Evolutionary conservation across 2,329 filamentous ascomycete species (phyloP).

Genomic region (Hypoxylon sp.): DNA sequence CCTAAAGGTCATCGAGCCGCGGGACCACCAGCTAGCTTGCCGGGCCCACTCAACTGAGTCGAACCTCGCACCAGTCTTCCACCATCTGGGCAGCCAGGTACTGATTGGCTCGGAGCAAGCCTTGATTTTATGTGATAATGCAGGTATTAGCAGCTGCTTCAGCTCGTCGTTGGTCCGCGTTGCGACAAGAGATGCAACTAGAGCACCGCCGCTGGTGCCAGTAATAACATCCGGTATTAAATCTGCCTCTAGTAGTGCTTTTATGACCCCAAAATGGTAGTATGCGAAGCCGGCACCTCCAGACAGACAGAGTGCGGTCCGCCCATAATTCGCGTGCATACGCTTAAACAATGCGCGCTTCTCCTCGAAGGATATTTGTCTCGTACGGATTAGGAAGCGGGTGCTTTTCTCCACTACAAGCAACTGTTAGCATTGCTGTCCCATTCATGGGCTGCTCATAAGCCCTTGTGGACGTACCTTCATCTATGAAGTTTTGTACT

Average conservation of each 20-base stretch:
- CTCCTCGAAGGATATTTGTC: conserved; percentile 75
- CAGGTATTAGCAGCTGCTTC: conserved; percentile 85
- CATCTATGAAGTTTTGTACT: conserved; percentile 90
- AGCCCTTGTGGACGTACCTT: conserved; percentile 65
- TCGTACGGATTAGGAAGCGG: conserved; percentile 75
- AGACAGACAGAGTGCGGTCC: conserved; percentile 91
- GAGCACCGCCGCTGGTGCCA: conserved; percentile 92
- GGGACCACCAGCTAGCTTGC: conserved; percentile 88
- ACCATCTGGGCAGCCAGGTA: conserved; percentile 88
- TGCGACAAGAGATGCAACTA: conserved; percentile 87
- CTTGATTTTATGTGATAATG: conserved; percentile 85
- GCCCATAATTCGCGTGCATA: conserved; percentile 88
- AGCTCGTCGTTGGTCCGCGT: conserved; percentile 94
- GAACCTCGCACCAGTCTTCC: conserved; percentile 91
- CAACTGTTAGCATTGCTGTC: conserved; percentile 13
- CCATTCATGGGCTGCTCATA: conserved; percentile 36
- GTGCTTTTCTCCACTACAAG: conserved; percentile 74
- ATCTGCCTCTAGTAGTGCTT: conserved; percentile 87
- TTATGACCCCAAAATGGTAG: conserved; percentile 94
- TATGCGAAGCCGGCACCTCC: conserved; percentile 96
- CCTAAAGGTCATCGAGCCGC: conserved; percentile 91
- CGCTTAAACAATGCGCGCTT: conserved; percentile 90
- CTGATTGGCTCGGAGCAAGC: conserved; percentile 84
- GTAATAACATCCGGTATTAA: conserved; percentile 94
- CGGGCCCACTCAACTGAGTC: conserved; percentile 93